A percentile compares a stretch with the other conserved stretches of the same genome.
phyloP scores from a whole-genome alignment of 306 rosid species.

The Rosa lucieae region DNA sequence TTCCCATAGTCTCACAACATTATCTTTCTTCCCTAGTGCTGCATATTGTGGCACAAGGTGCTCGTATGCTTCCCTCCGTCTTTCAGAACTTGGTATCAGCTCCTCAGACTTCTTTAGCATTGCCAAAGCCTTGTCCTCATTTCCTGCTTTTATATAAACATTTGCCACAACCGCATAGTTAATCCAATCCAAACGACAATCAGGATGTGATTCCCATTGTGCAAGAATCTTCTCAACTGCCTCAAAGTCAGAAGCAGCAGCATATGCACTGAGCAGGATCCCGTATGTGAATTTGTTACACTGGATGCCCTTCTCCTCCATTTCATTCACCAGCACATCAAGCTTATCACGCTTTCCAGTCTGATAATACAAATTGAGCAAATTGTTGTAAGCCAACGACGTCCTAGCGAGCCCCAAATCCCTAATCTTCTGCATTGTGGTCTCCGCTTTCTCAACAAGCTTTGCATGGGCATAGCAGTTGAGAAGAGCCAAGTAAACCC shows the following conservation, averaged over 20 bases:
- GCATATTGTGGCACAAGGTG: slow-evolving; percentile 27
- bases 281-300: slow-evolving; percentile 15
- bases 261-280: slow-evolving; percentile 26
- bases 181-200: slow-evolving; percentile 4
- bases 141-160: slow-evolving; percentile 20
- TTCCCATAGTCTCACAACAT: slow-evolving; percentile 30
- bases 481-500: slow-evolving; percentile 23
- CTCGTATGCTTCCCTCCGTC: slow-evolving; percentile 9
- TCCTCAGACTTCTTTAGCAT: slow-evolving; percentile 29
- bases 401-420: slow-evolving; percentile 20
- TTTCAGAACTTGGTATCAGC: slow-evolving; percentile 3
- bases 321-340: slow-evolving; percentile 23
- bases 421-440: slow-evolving; percentile 28
- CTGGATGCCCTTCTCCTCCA: slow-evolving; percentile 26
- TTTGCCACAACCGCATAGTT: slow-evolving; percentile 17
- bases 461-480: slow-evolving; percentile 27
- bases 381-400: slow-evolving; percentile 7
- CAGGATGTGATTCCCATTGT: slow-evolving; percentile 15
- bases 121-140: slow-evolving; percentile 24
- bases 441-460: slow-evolving; percentile 31
- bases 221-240: slow-evolving; percentile 19
- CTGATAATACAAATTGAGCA: slow-evolving; percentile 24
- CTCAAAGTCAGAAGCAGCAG: slow-evolving; percentile 17
- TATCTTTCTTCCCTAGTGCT: slow-evolving; percentile 30
- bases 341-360: slow-evolving; percentile 27